Percentiles rank a stretch among this genome's conserved stretches.
phyloP scores from a whole-genome alignment of 177 flowering plant species.

The Vitis hybrid region DNA sequence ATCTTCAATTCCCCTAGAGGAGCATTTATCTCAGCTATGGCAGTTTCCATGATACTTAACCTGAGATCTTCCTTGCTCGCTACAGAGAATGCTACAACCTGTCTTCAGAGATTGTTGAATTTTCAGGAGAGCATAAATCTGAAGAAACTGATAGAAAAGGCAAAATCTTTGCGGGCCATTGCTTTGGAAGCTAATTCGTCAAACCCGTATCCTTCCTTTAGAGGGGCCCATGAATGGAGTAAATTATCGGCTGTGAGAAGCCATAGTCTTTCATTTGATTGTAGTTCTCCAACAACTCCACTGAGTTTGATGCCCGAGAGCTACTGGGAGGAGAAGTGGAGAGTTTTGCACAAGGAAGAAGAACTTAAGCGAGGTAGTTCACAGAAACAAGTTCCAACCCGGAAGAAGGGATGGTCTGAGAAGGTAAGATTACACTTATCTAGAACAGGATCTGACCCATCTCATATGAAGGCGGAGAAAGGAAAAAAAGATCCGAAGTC shows the following conservation, averaged over 20 bases:
- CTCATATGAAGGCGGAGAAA: slow-evolving; percentile 32
- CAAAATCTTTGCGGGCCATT: slow-evolving; percentile 69
- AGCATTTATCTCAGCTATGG: slow-evolving; percentile 77
- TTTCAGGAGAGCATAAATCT: slow-evolving; percentile 67
- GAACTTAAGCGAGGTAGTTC: slow-evolving; percentile 40
- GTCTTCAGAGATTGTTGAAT: slow-evolving; percentile 82
- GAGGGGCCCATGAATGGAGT: slow-evolving; percentile 25
- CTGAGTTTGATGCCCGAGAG: slow-evolving; percentile 62
- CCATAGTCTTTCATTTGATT: slow-evolving; percentile 54
- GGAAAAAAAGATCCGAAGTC: slow-evolving; percentile 32
- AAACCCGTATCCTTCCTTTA: slow-evolving; percentile 22
- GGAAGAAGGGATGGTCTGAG: slow-evolving; percentile 56
- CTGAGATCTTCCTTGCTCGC: slow-evolving; percentile 88
- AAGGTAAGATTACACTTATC: slow-evolving; percentile 48
- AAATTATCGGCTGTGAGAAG: slow-evolving; percentile 41
- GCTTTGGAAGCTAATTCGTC: slow-evolving; percentile 51
- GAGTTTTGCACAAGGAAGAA: slow-evolving; percentile 70
- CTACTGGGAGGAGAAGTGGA: slow-evolving; percentile 98
- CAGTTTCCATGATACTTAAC: slow-evolving; percentile 86
- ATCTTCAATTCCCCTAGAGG: slow-evolving; percentile 67
- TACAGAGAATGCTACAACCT: slow-evolving; percentile 79
- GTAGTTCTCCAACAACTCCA: slow-evolving; percentile 57
- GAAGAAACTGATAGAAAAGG: slow-evolving; percentile 64
- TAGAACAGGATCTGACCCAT: slow-evolving; percentile 78
- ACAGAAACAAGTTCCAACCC: slow-evolving; percentile 31